Base-by-base conservation (phyloP, 495 filamentous ascomycete species). In the Neurospora tetraspora region DNA sequence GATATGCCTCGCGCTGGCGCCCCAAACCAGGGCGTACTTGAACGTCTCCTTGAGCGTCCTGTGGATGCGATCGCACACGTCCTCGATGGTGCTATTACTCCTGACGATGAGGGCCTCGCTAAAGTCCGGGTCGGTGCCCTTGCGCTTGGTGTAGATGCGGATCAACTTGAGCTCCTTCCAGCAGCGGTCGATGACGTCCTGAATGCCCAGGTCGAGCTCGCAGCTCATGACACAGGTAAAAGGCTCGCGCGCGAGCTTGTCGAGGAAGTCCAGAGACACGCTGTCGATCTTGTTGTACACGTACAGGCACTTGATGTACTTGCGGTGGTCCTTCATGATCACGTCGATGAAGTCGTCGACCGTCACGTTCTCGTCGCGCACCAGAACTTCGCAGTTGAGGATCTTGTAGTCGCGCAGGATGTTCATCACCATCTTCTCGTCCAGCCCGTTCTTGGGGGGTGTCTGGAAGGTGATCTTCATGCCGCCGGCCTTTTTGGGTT, bases 271-370 rank as follows among this genome's bases (percentile, higher is more conserved):
- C 73, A 99, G 87, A 36, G 92, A 94, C 76, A 99, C 91, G 80
- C 90, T 91, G 85, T 99, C 96, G 85, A 99, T 97, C 83, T 99
- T 99, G 91, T 99, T 99, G 89, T 99, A 99, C 38, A 98, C 96
- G 83, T 99, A 99, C 34, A 99, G 87, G 78, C 94, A 97, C 71
- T 82, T 84, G 84, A 99, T 98, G 85, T 99, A 99, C 83, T 96
- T 98, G 76, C 96, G 88, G 85, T 99, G 94, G 78, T 97, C 93
- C 77, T 94, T 96, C 94, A 98, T 98, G 82, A 83, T 97, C 59
- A 98, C 94, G 80, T 99, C 96, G 79, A 99, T 98, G 80, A 99
- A 91, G 81, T 99, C 96, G 82, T 99, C 96, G 39, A 99, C 94
- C 16, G 95, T 98, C 34, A 92, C 93, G 78, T 97, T 90, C 75